A percentile compares a stretch with the other conserved stretches of the same genome.
Conservation (phyloP, 2,329 filamentous ascomycete species). For the Scleromitrula shiraiana region DNA sequence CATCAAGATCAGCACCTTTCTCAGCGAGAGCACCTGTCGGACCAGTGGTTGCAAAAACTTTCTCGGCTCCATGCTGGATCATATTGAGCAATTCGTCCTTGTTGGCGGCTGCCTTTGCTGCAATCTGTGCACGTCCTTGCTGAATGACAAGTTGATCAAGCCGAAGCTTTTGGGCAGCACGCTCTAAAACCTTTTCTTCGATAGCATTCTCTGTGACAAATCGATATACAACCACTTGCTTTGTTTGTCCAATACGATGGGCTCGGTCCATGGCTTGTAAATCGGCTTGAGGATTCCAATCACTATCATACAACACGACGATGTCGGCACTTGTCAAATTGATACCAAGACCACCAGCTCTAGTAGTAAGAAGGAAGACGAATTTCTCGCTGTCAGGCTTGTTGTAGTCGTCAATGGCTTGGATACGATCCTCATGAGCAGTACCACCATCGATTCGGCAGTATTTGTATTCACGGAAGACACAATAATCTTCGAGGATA, state of each 20-base stretch:
- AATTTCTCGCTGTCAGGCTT: conserved; percentile 94
- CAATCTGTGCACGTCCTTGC: conserved; percentile 86
- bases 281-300: conserved; percentile 98
- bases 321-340: conserved; percentile 94
- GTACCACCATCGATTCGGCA: conserved; percentile 96
- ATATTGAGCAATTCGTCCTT: conserved; percentile 95
- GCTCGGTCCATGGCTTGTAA: conserved; percentile 98
- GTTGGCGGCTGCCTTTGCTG: conserved; percentile 82
- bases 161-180: conserved; percentile 91
- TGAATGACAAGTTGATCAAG: conserved; percentile 97
- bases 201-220: conserved; percentile 98
- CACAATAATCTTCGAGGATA: conserved; percentile 96
- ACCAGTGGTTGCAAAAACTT: conserved; percentile 73
- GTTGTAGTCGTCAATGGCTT: conserved; percentile 98
- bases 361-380: conserved; percentile 87
- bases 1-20: conserved; percentile 57
- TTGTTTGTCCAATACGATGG: conserved; percentile 96
- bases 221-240: conserved; percentile 92
- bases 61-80: conserved; percentile 98
- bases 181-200: conserved; percentile 94
- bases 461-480: conserved; percentile 91
- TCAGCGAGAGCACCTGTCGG: conserved; percentile 51
- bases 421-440: conserved; percentile 94
- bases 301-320: conserved; percentile 92
- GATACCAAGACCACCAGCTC: conserved; percentile 92